A percentile compares a stretch with the other conserved stretches of the same genome.
These are phyloP conservation scores for Coemansia sp. DNA, from an alignment of 192 early-diverging fungal species.

Conservation along the genomic window DNA sequence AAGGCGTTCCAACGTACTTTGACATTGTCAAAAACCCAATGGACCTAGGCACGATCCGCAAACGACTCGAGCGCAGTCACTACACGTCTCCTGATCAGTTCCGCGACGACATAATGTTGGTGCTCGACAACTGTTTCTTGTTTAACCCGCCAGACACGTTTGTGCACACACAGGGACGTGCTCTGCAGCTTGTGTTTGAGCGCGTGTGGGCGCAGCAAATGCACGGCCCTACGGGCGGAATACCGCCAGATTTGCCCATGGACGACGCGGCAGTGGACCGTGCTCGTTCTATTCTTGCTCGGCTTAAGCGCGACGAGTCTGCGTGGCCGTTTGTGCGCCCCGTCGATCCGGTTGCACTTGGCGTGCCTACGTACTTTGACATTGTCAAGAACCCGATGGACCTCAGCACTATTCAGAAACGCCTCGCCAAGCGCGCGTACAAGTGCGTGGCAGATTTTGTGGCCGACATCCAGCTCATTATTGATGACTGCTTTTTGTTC, in stretches of 20 bases:
- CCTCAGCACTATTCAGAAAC: conserved; percentile 61
- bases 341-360: conserved; percentile 61
- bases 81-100: conserved; percentile 56
- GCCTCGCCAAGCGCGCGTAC: conserved; percentile 58
- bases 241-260: conserved; percentile 8
- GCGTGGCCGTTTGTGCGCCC: conserved; percentile 57
- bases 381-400: conserved; percentile 75
- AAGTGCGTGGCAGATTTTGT: conserved; percentile 54
- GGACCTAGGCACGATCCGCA: conserved; percentile 67
- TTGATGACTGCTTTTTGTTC: conserved; percentile 70
- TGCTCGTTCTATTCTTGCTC: conserved; percentile 18
- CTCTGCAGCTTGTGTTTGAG: conserved; percentile 55
- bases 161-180: conserved; percentile 55
- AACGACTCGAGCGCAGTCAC: conserved; percentile 56
- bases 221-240: not conserved
- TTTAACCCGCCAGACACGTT: conserved; percentile 58
- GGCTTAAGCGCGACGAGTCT: conserved; percentile 27
- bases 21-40: conserved; percentile 67
- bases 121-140: conserved; percentile 66
- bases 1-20: conserved; percentile 61
- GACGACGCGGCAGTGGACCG: conserved; percentile 4
- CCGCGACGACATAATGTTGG: conserved; percentile 56
- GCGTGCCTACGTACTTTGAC: conserved; percentile 62
- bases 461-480: conserved; percentile 60
- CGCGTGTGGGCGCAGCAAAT: conserved; percentile 27